Base-by-base conservation (phyloP, 345 rosid genomes). In the Carallia pectinifolia region DNA sequence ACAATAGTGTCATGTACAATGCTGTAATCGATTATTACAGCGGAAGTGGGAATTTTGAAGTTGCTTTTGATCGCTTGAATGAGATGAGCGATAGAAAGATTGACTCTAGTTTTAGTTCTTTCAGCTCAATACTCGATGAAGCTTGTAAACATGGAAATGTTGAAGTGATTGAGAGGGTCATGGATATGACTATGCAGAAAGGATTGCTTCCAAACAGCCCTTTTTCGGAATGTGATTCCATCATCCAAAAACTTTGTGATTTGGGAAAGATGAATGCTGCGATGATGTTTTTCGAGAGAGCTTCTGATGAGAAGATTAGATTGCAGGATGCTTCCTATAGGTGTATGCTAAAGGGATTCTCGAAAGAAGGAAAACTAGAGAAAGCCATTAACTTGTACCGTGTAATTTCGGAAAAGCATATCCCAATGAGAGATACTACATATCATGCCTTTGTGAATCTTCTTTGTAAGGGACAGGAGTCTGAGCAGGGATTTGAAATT, bases 41-140 rank as follows among this genome's bases (percentile, higher is more conserved):
- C 77, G 80, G 69, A 79, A 67, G 7, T 16, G 89, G 90, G 17
- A 84, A 85, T 36, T 82, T 87, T 58, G 74, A 38, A 37, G 83
- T 70, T 34, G 84, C 84, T 44, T 81, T 89, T 77, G 39, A 69
- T 61, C 34, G 71, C 23, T 58, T 91, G 60, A 79, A 71, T 70
- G 83, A 86, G 77, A 88, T 91, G 97, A 31, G 34, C 50, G 71
- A 37, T 3, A 84, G 87, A 71, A 76, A 84, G 61, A 58, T 88
- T 8, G 67, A 72, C 52, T 61, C 87, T 40, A 74, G 90, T 77
- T 85, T 84, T 62, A 38, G 53, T 72, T 72, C 88, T 61, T 85
- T 77, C 65, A 68, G 89, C 73, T 79, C 81, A 6, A 54, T 89
- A 23, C 91, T 91, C 64, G 96, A 91, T 75, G 91, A 85, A 73